phyloP scores from a whole-genome alignment of 2,329 filamentous ascomycete species.

The Pyrenophora seminiperda region DNA sequence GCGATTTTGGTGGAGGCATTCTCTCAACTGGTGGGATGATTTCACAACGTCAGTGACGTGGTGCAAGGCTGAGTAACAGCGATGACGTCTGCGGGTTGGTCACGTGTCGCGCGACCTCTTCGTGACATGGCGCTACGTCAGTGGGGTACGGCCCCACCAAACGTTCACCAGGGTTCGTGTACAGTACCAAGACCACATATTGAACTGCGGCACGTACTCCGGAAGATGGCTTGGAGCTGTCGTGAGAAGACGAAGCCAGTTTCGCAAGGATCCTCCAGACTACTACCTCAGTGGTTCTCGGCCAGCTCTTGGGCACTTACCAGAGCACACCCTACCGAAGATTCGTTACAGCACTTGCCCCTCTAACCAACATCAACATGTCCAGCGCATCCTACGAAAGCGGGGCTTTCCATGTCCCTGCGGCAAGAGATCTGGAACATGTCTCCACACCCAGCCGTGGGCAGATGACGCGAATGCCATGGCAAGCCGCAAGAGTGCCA shows the following conservation, averaged over 20 bases:
- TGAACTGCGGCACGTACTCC: background rate
- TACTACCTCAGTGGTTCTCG: background rate
- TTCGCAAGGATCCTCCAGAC: background rate
- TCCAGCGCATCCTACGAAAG: constrained; percentile 3
- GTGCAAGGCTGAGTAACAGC: background rate
- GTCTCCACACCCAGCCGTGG: constrained; percentile 12
- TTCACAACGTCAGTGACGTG: background rate
- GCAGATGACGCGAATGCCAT: constrained; percentile 33
- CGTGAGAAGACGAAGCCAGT: background rate
- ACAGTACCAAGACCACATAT: background rate
- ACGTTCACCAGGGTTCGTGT: background rate
- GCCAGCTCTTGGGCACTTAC: too few species aligned
- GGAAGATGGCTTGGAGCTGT: background rate
- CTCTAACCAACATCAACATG: constrained; percentile 5
- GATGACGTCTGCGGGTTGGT: constrained; percentile 18
- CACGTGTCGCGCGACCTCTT: constrained; percentile 25
- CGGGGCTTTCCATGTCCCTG: constrained; percentile 12
- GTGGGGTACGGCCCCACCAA: constrained; percentile 13
- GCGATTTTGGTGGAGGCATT: background rate
- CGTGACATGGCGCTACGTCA: constrained; percentile 22
- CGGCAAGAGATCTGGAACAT: constrained; percentile 9
- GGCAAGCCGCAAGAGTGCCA: constrained; percentile 26
- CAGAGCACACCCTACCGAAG: background rate
- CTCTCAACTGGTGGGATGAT: background rate
- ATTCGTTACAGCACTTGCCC: background rate